Conservation (phyloP, 305 asterid genomes). For the Rubia peregrina region DNA sequence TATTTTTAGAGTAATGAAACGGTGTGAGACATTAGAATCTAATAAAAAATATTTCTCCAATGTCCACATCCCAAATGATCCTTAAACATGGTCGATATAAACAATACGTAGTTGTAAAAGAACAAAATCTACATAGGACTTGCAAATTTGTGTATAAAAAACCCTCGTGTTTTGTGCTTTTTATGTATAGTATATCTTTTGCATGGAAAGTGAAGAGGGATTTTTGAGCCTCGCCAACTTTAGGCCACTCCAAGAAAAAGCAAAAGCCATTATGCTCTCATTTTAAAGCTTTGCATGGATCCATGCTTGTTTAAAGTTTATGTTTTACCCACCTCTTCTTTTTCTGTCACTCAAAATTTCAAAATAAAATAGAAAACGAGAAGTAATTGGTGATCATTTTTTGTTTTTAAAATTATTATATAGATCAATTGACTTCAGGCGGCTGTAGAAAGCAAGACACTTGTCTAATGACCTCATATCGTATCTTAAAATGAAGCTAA, state of each 20-base stretch:
- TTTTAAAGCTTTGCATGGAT: constrained; percentile 23
- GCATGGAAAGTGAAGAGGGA: constrained; percentile 15
- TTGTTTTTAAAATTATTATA: background rate
- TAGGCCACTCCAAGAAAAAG: constrained; percentile 33
- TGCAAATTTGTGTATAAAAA: constrained; percentile 11
- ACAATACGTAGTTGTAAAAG: background rate
- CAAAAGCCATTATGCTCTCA: constrained; percentile 23
- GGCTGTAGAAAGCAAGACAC: constrained; percentile 2
- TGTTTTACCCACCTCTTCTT: background rate
- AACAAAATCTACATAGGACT: constrained; percentile 25
- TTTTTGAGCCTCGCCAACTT: constrained; percentile 22
- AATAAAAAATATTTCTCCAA: background rate
- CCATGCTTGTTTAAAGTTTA: constrained; percentile 15
- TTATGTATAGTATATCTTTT: constrained; percentile 1
- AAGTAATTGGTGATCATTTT: background rate
- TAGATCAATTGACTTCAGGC: constrained; percentile 17
- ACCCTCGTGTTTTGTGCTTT: constrained; percentile 5
- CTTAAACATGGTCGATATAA: constrained; percentile 5
- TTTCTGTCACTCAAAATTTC: background rate
- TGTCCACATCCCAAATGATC: constrained; percentile 9
- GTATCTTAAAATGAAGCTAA: background rate
- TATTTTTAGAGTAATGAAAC: background rate
- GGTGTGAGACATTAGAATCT: background rate
- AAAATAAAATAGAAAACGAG: background rate
- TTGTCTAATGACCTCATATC: constrained; percentile 7